A percentile compares a stretch with the other conserved stretches of the same genome.
These are phyloP conservation scores for Rhizophora mangle DNA, from an alignment of 345 rosid species.

Conservation along the genomic window DNA sequence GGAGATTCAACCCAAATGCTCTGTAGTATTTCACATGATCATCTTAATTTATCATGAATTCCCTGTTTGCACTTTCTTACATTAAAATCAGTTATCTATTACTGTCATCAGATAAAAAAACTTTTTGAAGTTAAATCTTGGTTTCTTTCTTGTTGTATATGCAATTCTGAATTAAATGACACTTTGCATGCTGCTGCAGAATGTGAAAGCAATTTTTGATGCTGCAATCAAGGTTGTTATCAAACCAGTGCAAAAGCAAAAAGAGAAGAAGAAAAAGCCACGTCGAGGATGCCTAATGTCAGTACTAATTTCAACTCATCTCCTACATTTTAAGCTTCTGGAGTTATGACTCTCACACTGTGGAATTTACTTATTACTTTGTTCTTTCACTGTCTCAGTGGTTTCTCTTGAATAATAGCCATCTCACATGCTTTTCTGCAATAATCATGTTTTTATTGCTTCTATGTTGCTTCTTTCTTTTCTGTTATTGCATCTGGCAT, in stretches of 20 bases:
- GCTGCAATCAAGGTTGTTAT: slow-evolving; percentile 91
- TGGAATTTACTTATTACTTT: slow-evolving; percentile 3
- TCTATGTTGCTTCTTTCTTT: too few species aligned
- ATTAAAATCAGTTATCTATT: not conserved
- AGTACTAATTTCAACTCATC: slow-evolving; percentile 30
- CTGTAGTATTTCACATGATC: not conserved
- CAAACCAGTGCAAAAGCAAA: slow-evolving; percentile 69
- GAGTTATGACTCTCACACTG: not conserved
- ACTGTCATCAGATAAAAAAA: not conserved
- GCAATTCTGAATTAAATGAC: not conserved
- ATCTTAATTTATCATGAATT: not conserved
- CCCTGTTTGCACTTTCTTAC: too few species aligned
- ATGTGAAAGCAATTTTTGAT: slow-evolving; percentile 94
- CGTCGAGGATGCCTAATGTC: slow-evolving; percentile 69
- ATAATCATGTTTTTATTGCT: too few species aligned
- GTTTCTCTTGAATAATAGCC: too few species aligned
- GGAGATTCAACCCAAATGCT: slow-evolving; percentile 1
- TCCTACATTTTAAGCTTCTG: slow-evolving; percentile 6
- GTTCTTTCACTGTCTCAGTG: not conserved
- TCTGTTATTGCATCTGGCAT: too few species aligned
- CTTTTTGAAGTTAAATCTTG: not conserved
- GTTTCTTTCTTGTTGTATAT: slow-evolving; percentile 1
- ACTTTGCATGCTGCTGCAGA: slow-evolving; percentile 42
- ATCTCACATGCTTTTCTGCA: too few species aligned
- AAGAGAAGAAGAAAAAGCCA: slow-evolving; percentile 68